Conservation (phyloP, 371 early-diverging fungal species). For the Globomyces sp. region DNA sequence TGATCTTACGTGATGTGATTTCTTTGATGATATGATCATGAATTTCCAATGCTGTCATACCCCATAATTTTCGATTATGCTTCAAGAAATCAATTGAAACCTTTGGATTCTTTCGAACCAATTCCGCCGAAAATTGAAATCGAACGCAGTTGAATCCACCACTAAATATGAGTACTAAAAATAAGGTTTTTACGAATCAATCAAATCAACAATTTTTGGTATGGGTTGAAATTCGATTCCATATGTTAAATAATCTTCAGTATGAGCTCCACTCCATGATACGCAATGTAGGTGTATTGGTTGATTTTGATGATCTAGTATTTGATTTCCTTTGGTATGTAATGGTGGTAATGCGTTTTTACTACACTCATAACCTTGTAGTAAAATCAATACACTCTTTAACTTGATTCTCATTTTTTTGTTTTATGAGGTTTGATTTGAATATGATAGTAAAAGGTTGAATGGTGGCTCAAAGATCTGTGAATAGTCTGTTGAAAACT, state of each 20-base stretch:
- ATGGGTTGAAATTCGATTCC: constrained; percentile 13
- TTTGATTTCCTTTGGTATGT: constrained; percentile 13
- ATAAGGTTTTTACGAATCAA: neutral
- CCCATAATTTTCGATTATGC: constrained; percentile 1
- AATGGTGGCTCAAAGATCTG: no score
- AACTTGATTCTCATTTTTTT: no score
- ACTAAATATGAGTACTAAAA: neutral
- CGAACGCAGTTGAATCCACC: constrained; percentile 19
- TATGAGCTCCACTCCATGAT: constrained; percentile 16
- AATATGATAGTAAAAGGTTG: no score
- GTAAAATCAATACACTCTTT: no score
- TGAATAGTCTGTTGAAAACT: no score
- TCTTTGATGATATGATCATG: constrained; percentile 10
- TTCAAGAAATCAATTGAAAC: neutral
- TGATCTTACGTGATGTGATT: constrained; percentile 2
- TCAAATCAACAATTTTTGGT: neutral
- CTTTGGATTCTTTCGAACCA: constrained; percentile 4
- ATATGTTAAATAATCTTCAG: constrained; percentile 10
- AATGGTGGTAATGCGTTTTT: constrained; percentile 5
- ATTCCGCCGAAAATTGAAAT: constrained; percentile 15
- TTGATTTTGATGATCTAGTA: neutral
- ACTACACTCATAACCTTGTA: no score
- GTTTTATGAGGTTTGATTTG: no score
- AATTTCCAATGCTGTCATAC: constrained; percentile 4
- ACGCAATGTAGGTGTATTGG: constrained; percentile 16